Evolutionary conservation across 2,329 filamentous ascomycete species (phyloP).

Genomic region (Trichoderma sp.): DNA sequence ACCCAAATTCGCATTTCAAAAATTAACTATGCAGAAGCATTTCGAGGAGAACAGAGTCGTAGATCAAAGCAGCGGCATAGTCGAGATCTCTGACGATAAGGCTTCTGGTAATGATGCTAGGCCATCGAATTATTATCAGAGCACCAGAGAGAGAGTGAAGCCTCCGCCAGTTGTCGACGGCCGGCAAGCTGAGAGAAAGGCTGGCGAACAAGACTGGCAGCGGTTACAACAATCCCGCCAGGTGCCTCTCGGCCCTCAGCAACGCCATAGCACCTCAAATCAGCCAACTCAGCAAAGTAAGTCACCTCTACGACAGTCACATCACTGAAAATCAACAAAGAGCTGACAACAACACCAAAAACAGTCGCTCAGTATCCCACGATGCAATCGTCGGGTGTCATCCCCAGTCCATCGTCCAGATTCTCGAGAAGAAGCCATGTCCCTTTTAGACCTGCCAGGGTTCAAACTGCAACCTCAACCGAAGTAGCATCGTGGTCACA

Average conservation of each 20-base stretch:
- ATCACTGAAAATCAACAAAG: not conserved
- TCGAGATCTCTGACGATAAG: not conserved
- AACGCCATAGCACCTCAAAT: not conserved
- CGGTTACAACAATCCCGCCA: not conserved
- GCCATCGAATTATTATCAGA: not conserved
- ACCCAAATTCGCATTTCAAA: not conserved
- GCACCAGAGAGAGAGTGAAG: not conserved
- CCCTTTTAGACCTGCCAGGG: not conserved
- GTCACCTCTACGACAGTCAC: not conserved
- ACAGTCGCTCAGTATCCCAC: not conserved
- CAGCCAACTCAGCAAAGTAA: slow-evolving; percentile 8
- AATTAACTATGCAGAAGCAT: not conserved
- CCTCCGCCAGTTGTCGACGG: slow-evolving; percentile 11
- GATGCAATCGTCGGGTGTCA: not conserved
- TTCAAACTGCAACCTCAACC: not conserved
- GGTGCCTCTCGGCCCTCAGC: slow-evolving; percentile 4
- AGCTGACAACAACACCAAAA: not conserved
- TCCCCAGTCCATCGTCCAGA: not conserved
- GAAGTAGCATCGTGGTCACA: slow-evolving; percentile 41
- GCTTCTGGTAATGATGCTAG: no score
- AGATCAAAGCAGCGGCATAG: not conserved
- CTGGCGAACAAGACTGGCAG: not conserved
- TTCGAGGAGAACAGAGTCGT: not conserved
- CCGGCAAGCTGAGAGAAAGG: not conserved
- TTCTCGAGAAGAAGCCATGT: not conserved